Base-by-base conservation (phyloP, 768 basidiomycete genomes). In the Lactarius hatsudake region DNA sequence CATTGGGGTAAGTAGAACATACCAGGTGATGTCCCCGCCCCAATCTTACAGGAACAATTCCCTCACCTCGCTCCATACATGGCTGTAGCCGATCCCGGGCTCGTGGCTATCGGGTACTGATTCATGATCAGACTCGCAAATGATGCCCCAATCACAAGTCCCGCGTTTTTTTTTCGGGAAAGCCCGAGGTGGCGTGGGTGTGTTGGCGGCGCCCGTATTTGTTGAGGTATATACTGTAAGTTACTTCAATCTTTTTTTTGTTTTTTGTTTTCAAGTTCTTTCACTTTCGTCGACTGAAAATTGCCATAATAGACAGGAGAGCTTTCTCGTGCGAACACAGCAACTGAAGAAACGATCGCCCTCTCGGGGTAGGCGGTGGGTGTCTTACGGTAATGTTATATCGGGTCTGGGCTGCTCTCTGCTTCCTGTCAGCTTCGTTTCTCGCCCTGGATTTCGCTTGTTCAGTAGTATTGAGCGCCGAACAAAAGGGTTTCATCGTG, bases 141-240 rank as follows among this genome's bases (percentile, higher is more conserved):
- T 51, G 48, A 51, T 48, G 45, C 45, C 23, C 48, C n/a, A 23
- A 53, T 53, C 12, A 51, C 13, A 26, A 17, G 51, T n/a, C 26
- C 51, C 51, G 26, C 23, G 10, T 12, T 51, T 17, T 28, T 32
- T 55, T 62, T 56, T 28, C 34, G 34, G 65, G 36, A 10, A 57
- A 51, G 20, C 10, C 65, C 65, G 65, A 51, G 26, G 15, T 54
- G 26, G 23, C 43, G 32, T n/a, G 43, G 64, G n/a, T 26, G 23
- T 51, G n/a, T 23, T 51, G n/a, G 43, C 4, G 45, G n/a, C 51
- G 51, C 51, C 51, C 13, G 13, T 26, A 0, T 26, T 53, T 26
- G 26, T 53, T 53, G 51, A 51, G 12, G n/a, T n/a, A 36, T 36
- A 9, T 34, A 34, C 34, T 45, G 9, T 28, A 28, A 28, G 26